Base-by-base conservation (phyloP, 208 protist genomes). In the Leishmania guyanensis region DNA sequence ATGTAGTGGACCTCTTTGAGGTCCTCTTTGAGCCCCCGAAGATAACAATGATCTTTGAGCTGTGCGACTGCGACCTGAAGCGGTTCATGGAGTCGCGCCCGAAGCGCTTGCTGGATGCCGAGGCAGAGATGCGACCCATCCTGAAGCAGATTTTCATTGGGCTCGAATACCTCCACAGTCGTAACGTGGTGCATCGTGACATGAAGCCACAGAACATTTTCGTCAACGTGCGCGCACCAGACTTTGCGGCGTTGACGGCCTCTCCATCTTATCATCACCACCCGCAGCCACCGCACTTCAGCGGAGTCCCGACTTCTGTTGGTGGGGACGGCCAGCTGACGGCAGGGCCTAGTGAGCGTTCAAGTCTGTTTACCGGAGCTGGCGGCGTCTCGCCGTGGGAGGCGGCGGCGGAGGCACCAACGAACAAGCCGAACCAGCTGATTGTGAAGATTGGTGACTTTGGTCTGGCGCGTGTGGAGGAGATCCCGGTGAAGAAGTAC, bases 31-130 rank as follows among this genome's bases (percentile, higher is more conserved):
- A 96, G 26, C 90, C 98, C n/a, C 96, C 96, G 0, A 99, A 99
- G 80, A 96, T 99, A 26, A 99, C 97, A 6, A 89, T 99, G 69
- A 98, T 99, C 12, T 99, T 99, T 77, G 99, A 99, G 89, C 99
- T 95, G 81, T 92, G 99, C 69, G 98, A 99, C 66, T 94, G 95
- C 77, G 99, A 99, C 78, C 79, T 99, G 75, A 99, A 99, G 84
- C 96, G 98, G 73, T 99, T 98, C 82, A 90, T 99, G 78, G 97
- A 99, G 56, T 81, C 77, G 29, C 84, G 90, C 2, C 74, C 75
- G 58, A 54, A 84, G 56, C 69, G 79, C 16, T n/a, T 83, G 22
- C 74, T 93, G 26, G 87, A 93, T 56, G 64, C 89, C 2, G 73
- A 92, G 46, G 74, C 77, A 9, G 92, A 96, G 79, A 82, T 96